phyloP scores from a whole-genome alignment of 2,329 filamentous ascomycete genomes.

The Trichoderma sp. region DNA sequence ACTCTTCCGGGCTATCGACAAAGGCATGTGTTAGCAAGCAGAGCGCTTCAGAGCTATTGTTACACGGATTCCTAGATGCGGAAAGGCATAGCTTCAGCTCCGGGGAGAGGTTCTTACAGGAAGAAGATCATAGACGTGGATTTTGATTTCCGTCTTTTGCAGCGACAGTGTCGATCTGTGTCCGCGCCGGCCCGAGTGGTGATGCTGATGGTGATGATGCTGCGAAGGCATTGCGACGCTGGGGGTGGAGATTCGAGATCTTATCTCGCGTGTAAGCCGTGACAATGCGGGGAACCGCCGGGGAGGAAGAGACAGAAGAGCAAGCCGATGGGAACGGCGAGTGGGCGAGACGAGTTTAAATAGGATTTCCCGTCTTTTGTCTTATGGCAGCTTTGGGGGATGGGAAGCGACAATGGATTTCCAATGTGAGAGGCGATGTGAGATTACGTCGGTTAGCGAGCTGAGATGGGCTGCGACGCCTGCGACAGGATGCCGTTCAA shows the following conservation, averaged over 20 bases:
- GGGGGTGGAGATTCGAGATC: conserved; percentile 30
- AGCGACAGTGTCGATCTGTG: conserved; percentile 69
- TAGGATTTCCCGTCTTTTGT: neutral
- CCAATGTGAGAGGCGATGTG: neutral
- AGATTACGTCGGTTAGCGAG: conserved; percentile 5
- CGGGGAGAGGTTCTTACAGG: conserved; percentile 53
- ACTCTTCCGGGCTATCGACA: conserved; percentile 65
- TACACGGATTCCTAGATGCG: neutral
- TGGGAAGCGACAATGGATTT: neutral
- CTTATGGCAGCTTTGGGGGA: neutral
- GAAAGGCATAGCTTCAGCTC: neutral
- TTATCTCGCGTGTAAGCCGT: conserved; percentile 29
- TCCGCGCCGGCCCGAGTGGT: conserved; percentile 33
- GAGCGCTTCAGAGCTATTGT: neutral
- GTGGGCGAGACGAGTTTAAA: neutral
- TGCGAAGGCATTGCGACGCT: conserved; percentile 19
- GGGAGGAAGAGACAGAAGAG: neutral
- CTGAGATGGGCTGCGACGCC: conserved; percentile 9
- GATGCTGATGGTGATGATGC: conserved; percentile 25
- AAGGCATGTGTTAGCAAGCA: conserved; percentile 23
- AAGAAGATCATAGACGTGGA: conserved; percentile 77
- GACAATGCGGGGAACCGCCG: conserved; percentile 25
- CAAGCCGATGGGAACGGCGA: neutral
- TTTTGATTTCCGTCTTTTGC: conserved; percentile 71
- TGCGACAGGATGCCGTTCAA: neutral